These are phyloP conservation scores for Paecilomyces fulvus DNA, from an alignment of 2,329 filamentous ascomycete genomes.

Conservation along the genomic window DNA sequence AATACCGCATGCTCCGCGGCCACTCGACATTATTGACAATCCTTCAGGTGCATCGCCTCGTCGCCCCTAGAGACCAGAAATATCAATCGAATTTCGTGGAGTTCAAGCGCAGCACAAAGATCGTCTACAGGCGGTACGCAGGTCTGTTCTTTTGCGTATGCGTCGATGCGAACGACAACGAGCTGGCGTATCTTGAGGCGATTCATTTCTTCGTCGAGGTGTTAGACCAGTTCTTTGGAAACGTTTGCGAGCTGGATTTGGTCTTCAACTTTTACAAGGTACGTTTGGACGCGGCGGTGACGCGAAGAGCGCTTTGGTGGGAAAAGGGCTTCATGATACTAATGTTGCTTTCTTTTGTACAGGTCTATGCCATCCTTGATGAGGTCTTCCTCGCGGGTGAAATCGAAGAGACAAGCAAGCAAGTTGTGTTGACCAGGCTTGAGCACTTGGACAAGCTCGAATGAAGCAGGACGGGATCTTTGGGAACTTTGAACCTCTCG, in stretches of 20 bases:
- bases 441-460: slow-evolving; percentile 97
- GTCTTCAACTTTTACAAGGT: slow-evolving; percentile 66
- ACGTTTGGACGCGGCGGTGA: slow-evolving; percentile 10
- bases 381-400: slow-evolving; percentile 97
- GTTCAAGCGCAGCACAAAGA: slow-evolving; percentile 63
- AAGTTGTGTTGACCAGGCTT: slow-evolving; percentile 86
- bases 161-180: slow-evolving; percentile 98
- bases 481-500: neutral
- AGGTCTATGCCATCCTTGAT: slow-evolving; percentile 96
- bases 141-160: slow-evolving; percentile 99
- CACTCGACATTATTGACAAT: slow-evolving; percentile 1
- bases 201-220: slow-evolving; percentile 99
- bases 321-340: neutral
- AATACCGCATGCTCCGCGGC: neutral
- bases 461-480: slow-evolving; percentile 36
- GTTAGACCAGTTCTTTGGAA: slow-evolving; percentile 95
- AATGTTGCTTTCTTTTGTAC: slow-evolving; percentile 5
- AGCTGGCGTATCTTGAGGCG: slow-evolving; percentile 90
- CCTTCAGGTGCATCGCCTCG: slow-evolving; percentile 79
- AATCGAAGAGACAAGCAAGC: slow-evolving; percentile 98
- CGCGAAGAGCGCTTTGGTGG: neutral
- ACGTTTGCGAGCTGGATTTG: slow-evolving; percentile 95
- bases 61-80: slow-evolving; percentile 95
- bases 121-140: slow-evolving; percentile 94
- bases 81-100: slow-evolving; percentile 99